Percentiles rank a stretch among this genome's conserved stretches.
phyloP scores from a whole-genome alignment of 176 grass and related monocot genomes.

The Cymbopogon citratus region DNA sequence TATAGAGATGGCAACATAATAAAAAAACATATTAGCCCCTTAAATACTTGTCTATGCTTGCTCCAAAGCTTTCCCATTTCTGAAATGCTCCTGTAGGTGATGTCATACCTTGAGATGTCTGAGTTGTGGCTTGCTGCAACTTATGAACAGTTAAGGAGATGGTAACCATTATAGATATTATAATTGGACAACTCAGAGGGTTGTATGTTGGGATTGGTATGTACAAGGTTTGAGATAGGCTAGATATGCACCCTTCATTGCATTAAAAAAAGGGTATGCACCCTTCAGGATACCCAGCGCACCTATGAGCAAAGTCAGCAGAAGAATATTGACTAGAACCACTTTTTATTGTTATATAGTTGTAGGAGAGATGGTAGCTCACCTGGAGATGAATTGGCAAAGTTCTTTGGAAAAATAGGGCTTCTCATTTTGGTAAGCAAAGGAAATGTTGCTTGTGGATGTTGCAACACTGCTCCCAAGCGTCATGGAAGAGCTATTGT shows the following conservation, averaged over 20 bases:
- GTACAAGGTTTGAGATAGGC: not conserved
- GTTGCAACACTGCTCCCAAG: not conserved
- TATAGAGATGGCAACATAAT: not conserved
- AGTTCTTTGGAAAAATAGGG: not conserved
- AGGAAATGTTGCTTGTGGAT: not conserved
- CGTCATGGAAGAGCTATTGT: not conserved
- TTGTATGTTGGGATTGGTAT: not conserved
- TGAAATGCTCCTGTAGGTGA: not conserved
- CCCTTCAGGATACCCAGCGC: not conserved
- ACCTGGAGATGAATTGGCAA: not conserved
- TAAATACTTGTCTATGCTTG: not conserved
- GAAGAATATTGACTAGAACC: not conserved
- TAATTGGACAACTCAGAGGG: not conserved
- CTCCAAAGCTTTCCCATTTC: not conserved
- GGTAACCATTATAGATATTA: not conserved
- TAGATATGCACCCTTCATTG: not conserved
- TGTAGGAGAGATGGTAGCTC: not conserved
- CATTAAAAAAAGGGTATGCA: not conserved
- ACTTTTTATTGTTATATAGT: not conserved
- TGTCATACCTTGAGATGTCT: not conserved
- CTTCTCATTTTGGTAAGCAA: not conserved
- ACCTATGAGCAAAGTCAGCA: not conserved
- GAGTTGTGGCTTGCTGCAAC: not conserved
- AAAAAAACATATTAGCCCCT: not conserved
- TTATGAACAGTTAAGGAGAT: not conserved